A percentile compares a stretch with the other conserved stretches of the same genome.
phyloP scores from a whole-genome alignment of 805 yeast species.

The Candida ipomoeae region DNA sequence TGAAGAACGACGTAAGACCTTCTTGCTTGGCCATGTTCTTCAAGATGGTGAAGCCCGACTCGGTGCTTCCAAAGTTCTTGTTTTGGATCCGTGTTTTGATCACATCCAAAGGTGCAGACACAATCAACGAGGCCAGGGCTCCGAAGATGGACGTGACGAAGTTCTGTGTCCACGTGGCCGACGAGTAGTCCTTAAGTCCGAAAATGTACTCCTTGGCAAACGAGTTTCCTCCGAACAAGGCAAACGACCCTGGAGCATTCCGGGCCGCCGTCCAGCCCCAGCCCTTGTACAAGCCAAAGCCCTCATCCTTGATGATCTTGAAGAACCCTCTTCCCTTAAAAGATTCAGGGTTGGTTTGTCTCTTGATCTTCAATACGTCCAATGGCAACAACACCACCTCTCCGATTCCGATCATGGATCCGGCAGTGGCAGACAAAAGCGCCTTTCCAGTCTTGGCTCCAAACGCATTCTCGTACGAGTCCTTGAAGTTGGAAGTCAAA shows the following conservation, averaged over 20 bases:
- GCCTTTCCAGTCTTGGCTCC: conserved; percentile 97
- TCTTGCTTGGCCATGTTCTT: conserved; percentile 91
- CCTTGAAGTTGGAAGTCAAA: conserved; percentile 68
- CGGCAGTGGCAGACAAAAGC: conserved; percentile 94
- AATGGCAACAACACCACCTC: conserved; percentile 93
- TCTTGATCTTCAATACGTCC: conserved; percentile 94
- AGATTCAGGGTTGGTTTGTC: conserved; percentile 99
- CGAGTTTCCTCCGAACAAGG: conserved; percentile 97
- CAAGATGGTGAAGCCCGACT: conserved; percentile 86
- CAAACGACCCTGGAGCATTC: conserved; percentile 98
- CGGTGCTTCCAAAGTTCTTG: conserved; percentile 92
- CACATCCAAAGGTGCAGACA: conserved; percentile 96
- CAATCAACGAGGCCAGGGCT: conserved; percentile 94
- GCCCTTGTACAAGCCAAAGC: conserved; percentile 90
- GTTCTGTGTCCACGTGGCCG: conserved; percentile 94
- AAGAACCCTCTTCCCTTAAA: conserved; percentile 96
- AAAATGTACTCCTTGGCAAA: conserved; percentile 96
- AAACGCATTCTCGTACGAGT: conserved; percentile 66
- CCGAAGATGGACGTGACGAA: conserved; percentile 93
- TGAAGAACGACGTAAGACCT: conserved; percentile 87
- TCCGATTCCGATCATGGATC: conserved; percentile 95
- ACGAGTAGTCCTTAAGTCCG: conserved; percentile 77
- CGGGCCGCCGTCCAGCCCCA: conserved; percentile 99
- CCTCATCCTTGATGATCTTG: conserved; percentile 83
- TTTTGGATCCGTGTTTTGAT: conserved; percentile 98